These are phyloP conservation scores for Hawksworthiomyces lignivorus DNA, from an alignment of 2,329 filamentous ascomycete species.

Conservation along the genomic window DNA sequence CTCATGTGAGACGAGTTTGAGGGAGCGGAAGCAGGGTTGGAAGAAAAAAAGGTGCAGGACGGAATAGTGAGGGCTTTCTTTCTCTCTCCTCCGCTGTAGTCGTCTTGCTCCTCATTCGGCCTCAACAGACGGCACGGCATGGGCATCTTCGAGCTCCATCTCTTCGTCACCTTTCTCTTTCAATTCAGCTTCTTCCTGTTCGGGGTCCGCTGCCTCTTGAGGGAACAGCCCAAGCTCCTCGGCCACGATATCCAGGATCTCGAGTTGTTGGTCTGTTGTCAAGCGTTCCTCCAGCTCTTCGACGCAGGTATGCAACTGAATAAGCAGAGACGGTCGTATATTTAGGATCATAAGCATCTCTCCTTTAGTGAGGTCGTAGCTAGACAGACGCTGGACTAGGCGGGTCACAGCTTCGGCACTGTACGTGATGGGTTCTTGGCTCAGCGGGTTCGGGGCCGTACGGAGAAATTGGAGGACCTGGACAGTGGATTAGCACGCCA, in stretches of 20 bases:
- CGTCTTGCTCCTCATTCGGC: not conserved
- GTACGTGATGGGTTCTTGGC: constrained; percentile 47
- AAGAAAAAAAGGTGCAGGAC: too few relatives aligned
- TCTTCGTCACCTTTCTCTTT: constrained; percentile 26
- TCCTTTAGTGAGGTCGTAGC: constrained; percentile 57
- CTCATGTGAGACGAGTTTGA: constrained; percentile 29
- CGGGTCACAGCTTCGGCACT: constrained; percentile 40
- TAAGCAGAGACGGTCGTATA: constrained; percentile 49
- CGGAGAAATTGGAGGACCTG: constrained; percentile 27
- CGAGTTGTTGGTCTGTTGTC: constrained; percentile 48
- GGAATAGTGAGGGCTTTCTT: too few relatives aligned
- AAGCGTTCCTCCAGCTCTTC: constrained; percentile 59
- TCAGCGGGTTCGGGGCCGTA: constrained; percentile 47
- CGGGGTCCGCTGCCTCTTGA: constrained; percentile 27
- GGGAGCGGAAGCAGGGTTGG: not conserved
- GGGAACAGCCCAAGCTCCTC: constrained; percentile 50
- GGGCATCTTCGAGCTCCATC: not conserved
- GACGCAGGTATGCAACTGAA: constrained; percentile 54
- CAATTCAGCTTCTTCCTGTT: constrained; percentile 15
- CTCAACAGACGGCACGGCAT: not conserved
- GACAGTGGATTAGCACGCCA: too few relatives aligned
- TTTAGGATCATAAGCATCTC: constrained; percentile 64
- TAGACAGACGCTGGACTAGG: constrained; percentile 48
- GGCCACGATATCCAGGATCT: constrained; percentile 48
- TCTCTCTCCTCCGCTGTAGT: not conserved